Conservation (phyloP, 495 filamentous ascomycete species). For the Clohesyomyces aquaticus region DNA sequence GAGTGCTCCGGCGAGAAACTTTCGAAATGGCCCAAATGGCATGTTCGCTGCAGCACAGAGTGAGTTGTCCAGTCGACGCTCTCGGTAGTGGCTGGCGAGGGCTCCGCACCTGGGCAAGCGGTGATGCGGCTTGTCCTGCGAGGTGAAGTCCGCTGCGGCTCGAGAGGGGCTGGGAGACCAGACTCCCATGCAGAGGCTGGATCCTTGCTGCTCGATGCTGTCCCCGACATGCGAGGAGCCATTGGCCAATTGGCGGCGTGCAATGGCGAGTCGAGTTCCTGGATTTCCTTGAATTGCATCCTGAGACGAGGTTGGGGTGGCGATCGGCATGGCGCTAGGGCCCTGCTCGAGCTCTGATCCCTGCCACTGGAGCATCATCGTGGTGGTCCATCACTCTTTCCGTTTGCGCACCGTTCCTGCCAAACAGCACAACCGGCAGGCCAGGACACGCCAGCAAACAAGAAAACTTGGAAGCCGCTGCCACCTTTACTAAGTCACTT, state of each 20-base stretch:
- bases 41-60: background rate
- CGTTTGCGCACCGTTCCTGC: slow-evolving; percentile 6
- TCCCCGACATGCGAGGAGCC: background rate
- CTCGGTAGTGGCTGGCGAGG: background rate
- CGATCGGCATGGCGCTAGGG: background rate
- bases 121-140: background rate
- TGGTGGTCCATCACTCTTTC: background rate
- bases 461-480: slow-evolving; percentile 20
- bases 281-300: background rate
- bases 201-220: background rate
- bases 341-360: background rate
- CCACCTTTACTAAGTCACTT: background rate
- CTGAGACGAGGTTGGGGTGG: background rate
- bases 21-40: no score
- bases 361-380: background rate
- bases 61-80: background rate
- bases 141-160: background rate
- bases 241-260: slow-evolving; percentile 1
- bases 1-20: no score
- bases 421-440: background rate
- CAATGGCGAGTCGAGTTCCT: background rate
- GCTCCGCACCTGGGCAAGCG: background rate
- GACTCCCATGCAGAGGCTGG: background rate
- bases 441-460: background rate
- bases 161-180: background rate